Evolutionary conservation across 2,329 filamentous ascomycete genomes (phyloP), one percentile per base, ranked within the genome.

Genomic region (Mycogone perniciosa): DNA sequence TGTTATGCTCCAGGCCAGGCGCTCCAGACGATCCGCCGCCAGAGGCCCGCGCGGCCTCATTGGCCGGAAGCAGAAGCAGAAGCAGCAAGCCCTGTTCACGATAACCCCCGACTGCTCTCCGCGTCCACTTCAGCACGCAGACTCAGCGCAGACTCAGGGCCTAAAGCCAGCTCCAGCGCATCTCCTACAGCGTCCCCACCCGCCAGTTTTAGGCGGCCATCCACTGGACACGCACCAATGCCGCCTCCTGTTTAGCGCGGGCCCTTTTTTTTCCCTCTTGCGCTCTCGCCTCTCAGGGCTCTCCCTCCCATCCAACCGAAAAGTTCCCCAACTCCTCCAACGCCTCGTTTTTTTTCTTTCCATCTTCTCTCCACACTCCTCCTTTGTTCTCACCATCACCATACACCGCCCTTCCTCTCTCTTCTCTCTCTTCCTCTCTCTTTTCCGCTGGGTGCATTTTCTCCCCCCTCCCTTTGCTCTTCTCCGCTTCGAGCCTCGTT

Each of bases 321-420:
- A 51, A 51, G 45, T 51, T 38, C 50, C 40, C 39, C 37, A 35
- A 44, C 29, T 44, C 42, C 42, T 29, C 42, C 50, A 49, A 46
- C 45, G 35, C 29, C 42, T 46, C 47, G 31, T 34, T 61, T 60
- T 61, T 60, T 59, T 62, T 58, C 60, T 60, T 59, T 63, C 55
- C 47, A 43, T 56, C 58, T 51, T 60, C 53, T 59, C 56, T 59
- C 55, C 57, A 55, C 57, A 57, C 53, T 58, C 62, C 48, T 55
- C 51, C 53, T 44, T 40, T 53, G 44, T 50, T 50, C 46, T 43
- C 62, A 61, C 59, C 46, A 53, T 44, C 51, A 49, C 59, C 62
- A 60, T 58, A 60, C 59, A 59, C 63, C 62, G 62, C 64, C 61
- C 40, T 60, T 63, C 52, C 58, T 59, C 56, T 59, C 56, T 62